Percentiles rank a stretch among this genome's conserved stretches.
phyloP scores from a whole-genome alignment of 768 basidiomycete species.

The Boletus patriciae region DNA sequence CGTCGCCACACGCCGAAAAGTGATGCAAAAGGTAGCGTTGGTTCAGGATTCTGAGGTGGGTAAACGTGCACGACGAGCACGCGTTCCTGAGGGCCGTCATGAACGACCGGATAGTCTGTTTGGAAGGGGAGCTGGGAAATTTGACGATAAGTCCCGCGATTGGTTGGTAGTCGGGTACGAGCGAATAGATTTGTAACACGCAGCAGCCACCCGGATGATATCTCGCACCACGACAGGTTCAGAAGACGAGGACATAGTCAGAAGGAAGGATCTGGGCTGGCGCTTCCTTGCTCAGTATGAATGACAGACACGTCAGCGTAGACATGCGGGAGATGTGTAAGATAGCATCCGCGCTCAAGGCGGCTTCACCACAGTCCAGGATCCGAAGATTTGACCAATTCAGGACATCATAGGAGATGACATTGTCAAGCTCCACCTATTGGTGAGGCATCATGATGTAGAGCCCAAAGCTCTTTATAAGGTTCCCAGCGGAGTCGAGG shows the following conservation, averaged over 20 bases:
- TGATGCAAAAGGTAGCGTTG: not conserved
- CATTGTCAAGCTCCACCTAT: not conserved
- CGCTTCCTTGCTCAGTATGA: not conserved
- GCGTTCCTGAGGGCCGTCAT: not conserved
- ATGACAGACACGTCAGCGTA: not conserved
- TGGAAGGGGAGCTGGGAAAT: not conserved
- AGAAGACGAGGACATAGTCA: not conserved
- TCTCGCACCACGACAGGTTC: slow-evolving; percentile 1
- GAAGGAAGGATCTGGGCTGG: not conserved
- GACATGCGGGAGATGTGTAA: not conserved
- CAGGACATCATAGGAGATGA: not conserved
- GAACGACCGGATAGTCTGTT: not conserved
- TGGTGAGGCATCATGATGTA: not conserved
- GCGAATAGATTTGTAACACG: not conserved
- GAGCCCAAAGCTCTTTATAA: not conserved
- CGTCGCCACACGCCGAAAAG: not conserved
- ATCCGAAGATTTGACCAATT: slow-evolving; percentile 1
- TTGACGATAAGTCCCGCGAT: not conserved
- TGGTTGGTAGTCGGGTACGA: not conserved
- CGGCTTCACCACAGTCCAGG: not conserved
- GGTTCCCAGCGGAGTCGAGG: not conserved
- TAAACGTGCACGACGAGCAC: not conserved
- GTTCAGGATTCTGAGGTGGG: slow-evolving; percentile 1
- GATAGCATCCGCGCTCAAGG: not conserved
- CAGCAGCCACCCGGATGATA: not conserved